phyloP scores from a whole-genome alignment of 2,329 filamentous ascomycete species.

The Fusarium sp. region DNA sequence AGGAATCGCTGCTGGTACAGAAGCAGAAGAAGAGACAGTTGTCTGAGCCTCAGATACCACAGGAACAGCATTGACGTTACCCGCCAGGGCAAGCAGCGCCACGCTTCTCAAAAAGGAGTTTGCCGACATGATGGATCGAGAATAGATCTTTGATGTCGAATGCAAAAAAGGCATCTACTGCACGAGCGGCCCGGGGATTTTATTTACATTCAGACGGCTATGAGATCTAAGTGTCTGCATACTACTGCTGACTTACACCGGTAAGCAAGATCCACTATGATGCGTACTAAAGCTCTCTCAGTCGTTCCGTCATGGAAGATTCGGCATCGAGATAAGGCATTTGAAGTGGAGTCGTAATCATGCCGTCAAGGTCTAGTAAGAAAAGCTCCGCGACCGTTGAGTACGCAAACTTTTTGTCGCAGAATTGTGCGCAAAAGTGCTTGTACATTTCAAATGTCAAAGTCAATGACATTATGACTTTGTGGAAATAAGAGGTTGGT shows the following conservation, averaged over 20 bases:
- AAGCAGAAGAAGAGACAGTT: conserved; percentile 52
- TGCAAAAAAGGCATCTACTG: neutral
- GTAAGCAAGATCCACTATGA: conserved; percentile 20
- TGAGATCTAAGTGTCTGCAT: neutral
- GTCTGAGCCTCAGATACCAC: conserved; percentile 55
- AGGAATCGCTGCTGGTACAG: conserved; percentile 51
- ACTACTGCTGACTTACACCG: neutral
- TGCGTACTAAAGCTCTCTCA: conserved; percentile 15
- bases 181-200: neutral
- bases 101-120: conserved; percentile 12
- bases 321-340: too few species aligned
- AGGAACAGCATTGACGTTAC: conserved; percentile 50
- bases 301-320: conserved; percentile 17
- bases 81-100: conserved; percentile 32
- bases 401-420: too few species aligned
- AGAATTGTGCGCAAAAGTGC: neutral
- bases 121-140: conserved; percentile 18
- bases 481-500: neutral
- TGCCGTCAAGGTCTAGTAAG: conserved; percentile 7
- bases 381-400: too few species aligned
- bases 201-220: neutral
- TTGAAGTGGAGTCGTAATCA: conserved; percentile 12
- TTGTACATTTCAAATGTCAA: conserved; percentile 4
- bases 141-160: neutral
- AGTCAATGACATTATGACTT: conserved; percentile 36